phyloP scores from a whole-genome alignment of 768 basidiomycete genomes.

The Lentinula detonsa region DNA sequence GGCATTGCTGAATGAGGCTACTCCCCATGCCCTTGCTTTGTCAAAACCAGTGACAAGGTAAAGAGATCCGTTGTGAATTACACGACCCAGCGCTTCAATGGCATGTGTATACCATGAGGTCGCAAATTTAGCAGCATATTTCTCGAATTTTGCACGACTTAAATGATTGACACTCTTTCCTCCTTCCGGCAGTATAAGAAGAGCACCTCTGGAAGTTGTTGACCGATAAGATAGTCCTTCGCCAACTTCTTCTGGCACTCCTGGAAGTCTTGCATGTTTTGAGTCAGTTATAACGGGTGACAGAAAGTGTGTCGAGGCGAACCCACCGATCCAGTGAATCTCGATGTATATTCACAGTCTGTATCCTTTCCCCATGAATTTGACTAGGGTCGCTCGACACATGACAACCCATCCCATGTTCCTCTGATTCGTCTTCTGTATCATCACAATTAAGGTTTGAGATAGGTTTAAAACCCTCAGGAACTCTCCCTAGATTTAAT shows the following conservation, averaged over 20 bases:
- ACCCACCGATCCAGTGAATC: background rate
- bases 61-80: background rate
- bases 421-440: background rate
- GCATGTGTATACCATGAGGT: background rate
- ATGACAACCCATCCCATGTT: background rate
- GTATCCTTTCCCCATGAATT: background rate
- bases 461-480: background rate
- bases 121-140: background rate
- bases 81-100: background rate
- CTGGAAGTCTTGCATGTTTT: background rate
- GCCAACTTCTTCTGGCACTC: background rate
- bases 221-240: background rate
- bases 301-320: background rate
- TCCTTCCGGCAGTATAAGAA: background rate
- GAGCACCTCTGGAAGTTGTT: background rate
- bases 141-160: background rate
- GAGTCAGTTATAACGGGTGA: background rate
- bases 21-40: background rate
- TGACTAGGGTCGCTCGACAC: background rate
- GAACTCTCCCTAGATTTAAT: background rate
- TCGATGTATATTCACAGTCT: too few relatives aligned
- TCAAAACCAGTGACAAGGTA: conserved; percentile 2
- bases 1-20: background rate
- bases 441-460: background rate
- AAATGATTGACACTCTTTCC: background rate